phyloP scores from a whole-genome alignment of 2,329 filamentous ascomycete genomes.

The Trichoderma sp. region DNA sequence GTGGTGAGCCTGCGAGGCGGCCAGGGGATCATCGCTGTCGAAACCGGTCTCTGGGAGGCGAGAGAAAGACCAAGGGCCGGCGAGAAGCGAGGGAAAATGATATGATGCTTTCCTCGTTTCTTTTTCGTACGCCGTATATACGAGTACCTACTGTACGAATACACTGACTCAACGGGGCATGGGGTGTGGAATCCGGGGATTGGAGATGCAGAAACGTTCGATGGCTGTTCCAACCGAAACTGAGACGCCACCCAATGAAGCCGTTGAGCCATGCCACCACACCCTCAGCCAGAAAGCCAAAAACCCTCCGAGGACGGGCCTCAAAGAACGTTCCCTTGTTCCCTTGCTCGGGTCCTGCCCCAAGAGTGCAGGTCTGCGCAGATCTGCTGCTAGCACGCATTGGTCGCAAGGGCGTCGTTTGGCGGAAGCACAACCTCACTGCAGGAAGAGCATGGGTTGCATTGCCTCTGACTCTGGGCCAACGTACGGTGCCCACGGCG shows the following conservation, averaged over 20 bases:
- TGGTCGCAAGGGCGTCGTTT: background rate
- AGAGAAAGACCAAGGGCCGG: background rate
- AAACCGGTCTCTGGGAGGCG: background rate
- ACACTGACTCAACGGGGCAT: background rate
- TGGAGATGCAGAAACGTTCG: background rate
- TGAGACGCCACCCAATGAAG: background rate
- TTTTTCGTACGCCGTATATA: no score
- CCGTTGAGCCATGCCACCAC: constrained; percentile 1
- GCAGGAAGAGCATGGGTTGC: constrained; percentile 7
- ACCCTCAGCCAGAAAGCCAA: background rate
- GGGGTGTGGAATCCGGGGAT: background rate
- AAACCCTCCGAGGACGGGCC: background rate
- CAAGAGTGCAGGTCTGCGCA: background rate
- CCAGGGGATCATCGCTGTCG: background rate
- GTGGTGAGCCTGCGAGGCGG: background rate
- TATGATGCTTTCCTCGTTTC: no score
- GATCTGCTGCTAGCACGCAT: background rate
- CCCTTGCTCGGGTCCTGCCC: background rate
- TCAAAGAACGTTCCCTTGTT: background rate
- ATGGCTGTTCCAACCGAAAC: background rate
- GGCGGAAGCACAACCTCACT: background rate
- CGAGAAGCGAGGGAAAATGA: background rate
- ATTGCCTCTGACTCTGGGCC: background rate
- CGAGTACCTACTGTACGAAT: background rate
- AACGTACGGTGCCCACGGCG: background rate